Base-by-base conservation (phyloP, 495 filamentous ascomycete species). In the Neurospora sp. region DNA sequence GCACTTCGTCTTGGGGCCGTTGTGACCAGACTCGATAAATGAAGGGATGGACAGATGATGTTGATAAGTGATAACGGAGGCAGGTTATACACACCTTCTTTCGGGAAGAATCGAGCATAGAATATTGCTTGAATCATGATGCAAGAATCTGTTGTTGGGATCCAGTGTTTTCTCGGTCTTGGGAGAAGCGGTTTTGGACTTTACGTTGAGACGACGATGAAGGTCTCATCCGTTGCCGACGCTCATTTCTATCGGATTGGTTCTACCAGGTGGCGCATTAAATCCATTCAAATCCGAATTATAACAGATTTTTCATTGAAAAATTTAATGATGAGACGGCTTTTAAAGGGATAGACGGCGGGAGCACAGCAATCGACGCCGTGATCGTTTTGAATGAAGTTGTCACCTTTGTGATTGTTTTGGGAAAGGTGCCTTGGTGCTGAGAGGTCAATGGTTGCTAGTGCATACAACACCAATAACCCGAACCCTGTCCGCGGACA, bases 51-150 rank as follows among this genome's bases (percentile, higher is more conserved):
- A 10, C 23, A 27, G 9, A 46, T 38, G 35, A 10, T 2, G 38
- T 39, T 31, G 48, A 46, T 9, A 11, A 35, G 39, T 72, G 10
- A 35, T 35, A 35, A 18, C 41, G 20, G 7, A 46, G 31, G 35
- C 40, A 46, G 12, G 37, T 6, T 5, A 16, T 20, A 72, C 78
- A 75, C 84, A 94, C 94, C 94, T 88, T 97, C 91, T 76, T 92
- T 87, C 14, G 92, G 91, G 77, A 98, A 92, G 84, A 99, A 99
- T 73, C 92, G 90, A 74, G 93, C 92, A 82, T 94, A 98, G 85
- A 98, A 99, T 73, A 98, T 97, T 73, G 93, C 92, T 77, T 94
- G 92, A 82, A 98, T 97, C 93, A 92, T 93, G 70, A 72, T 76
- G 70, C 41, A 31, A 12, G 11, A 11, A 20, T 41, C 2, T 69